Base-by-base conservation (phyloP, 2,329 filamentous ascomycete species). In the Nothophoma quercina region DNA sequence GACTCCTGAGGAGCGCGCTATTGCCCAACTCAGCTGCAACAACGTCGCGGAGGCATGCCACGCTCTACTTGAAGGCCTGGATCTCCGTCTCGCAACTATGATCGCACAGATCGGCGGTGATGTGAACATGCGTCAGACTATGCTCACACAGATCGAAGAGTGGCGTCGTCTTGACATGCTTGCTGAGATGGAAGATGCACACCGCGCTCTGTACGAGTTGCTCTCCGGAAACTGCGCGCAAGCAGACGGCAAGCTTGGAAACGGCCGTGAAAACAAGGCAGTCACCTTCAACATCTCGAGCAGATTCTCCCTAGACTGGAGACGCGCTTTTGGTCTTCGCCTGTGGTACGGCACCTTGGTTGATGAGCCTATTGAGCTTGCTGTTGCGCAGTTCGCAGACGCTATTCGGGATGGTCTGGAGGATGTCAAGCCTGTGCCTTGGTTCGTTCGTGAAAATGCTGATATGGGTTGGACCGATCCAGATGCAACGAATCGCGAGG, bases 181-280 rank as follows among this genome's bases (percentile, higher is more conserved):
- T 15, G 90, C 91, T 1, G 96, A 99, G 72, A 92, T 99, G 74
- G 87, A 85, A 13, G 88, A 95, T 60, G 82, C 91, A 1, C 85
- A 96, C 35, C 88, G 95, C 47, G 88, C 93, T 7, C 81, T 99
- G 26, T 99, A 97, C 70, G 91, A 96, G 72, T 82, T 99, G 22
- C 80, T 97, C 9, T 86, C 91, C 23, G 95, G 96, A 29, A 95
- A 97, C 60, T 87, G 91, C n/a, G 88, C 90, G 58, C 84, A 88
- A 22, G 93, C 90, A 53, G 85, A 92, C 61, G 95, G 93, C 9
- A 88, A 89, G 68, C 88, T 86, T 59, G 82, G 81, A 2, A 87
- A 84, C 6, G 85, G 90, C 1, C 77, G 88, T 7, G 95, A 98
- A 73, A 91, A 98, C 74, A 87, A 89, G 35, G 83, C 88, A 30